Base-by-base conservation (phyloP, 257 asterid species). In the Hygrophila difformis region DNA sequence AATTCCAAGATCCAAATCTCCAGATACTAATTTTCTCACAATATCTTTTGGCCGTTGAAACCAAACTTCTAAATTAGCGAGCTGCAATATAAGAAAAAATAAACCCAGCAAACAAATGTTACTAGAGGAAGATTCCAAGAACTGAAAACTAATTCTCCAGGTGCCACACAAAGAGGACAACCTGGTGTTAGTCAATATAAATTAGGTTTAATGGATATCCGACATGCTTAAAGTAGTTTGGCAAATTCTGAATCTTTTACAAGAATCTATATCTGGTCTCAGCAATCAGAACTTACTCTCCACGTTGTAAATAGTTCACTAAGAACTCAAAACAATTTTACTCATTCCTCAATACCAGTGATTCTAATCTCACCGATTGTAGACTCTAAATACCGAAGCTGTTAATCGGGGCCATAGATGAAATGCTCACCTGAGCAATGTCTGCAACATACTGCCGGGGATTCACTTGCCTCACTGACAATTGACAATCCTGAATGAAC, bases 31-130 rank as follows among this genome's bases (percentile, higher is more conserved):
- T 65, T 85, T 89, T 68, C 98, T 72, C 57, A 89, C 96, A 3
- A 89, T 70, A 47, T 89, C 98, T 68, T 89, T 89, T 22, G 96
- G 98, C 73, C 98, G 87, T 65, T 89, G 98, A 76, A 73, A 82
- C 98, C 98, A 89, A 39, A 89, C 96, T 68, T 89, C 94, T 60
- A 89, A 55, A 62, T 79, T 74, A 18, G 88, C 53, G 52, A 89
- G 67, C 98, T 89, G 89, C 38, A 55, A 64, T 18, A 66, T 45
- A n/a, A n/a, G n/a, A n/a, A n/a, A n/a, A n/a, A n/a, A n/a, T n/a
- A n/a, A n/a, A n/a, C n/a, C n/a, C n/a, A n/a, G n/a, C n/a, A n/a
- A n/a, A n/a, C n/a, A n/a, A n/a, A n/a, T n/a, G n/a, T n/a, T n/a
- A n/a, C n/a, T n/a, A n/a, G 3, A 6, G 18, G 18, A 39, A 26